These are phyloP conservation scores for Tylopilus orsonianus DNA, from an alignment of 1,284 basidiomycete species.

Conservation along the genomic window DNA sequence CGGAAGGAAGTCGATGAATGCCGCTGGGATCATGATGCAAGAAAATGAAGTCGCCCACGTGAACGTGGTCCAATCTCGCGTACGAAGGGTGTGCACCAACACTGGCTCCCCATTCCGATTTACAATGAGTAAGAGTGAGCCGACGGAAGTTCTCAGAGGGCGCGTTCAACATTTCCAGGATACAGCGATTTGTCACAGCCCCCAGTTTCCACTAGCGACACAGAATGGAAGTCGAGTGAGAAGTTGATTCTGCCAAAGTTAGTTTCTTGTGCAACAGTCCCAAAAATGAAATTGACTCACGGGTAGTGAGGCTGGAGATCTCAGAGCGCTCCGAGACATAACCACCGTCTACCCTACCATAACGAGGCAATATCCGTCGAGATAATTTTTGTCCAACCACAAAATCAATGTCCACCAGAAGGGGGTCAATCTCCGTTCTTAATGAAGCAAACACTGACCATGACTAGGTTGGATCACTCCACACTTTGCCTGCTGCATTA, in stretches of 20 bases:
- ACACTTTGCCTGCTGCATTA: slow-evolving; percentile 16
- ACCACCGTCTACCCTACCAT: too few relatives aligned
- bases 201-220: background rate
- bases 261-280: background rate
- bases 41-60: background rate
- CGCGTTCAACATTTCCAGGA: background rate
- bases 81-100: background rate
- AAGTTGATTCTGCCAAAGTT: background rate
- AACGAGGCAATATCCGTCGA: too few relatives aligned
- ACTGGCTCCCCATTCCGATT: background rate
- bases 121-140: too few relatives aligned
- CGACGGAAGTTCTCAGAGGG: background rate
- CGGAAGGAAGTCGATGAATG: background rate
- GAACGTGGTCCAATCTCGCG: too few relatives aligned
- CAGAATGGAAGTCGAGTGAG: background rate
- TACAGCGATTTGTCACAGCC: background rate
- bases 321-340: background rate
- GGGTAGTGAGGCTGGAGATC: background rate
- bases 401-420: background rate
- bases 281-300: background rate
- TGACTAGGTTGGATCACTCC: slow-evolving; percentile 2
- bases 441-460: slow-evolving; percentile 1
- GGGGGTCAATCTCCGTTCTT: background rate
- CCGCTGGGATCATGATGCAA: background rate
- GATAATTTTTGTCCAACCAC: background rate